Evolutionary conservation across 2,329 filamentous ascomycete species (phyloP).

Genomic region (Fonsecaea pedrosoi): DNA sequence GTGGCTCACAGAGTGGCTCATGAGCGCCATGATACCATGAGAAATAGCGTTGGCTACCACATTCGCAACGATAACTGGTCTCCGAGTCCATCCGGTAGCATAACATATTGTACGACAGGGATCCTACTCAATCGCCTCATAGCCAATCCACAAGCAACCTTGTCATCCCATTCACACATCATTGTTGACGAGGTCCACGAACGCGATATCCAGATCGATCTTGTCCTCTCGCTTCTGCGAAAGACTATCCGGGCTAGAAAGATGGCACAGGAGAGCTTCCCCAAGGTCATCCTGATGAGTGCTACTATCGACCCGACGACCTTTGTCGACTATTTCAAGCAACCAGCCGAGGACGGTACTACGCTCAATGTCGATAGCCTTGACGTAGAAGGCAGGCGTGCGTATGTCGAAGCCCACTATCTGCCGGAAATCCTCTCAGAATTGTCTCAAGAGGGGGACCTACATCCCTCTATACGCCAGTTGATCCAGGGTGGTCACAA

Average conservation of each 20-base stretch:
- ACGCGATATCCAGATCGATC: constrained; percentile 93
- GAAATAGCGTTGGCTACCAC: constrained; percentile 88
- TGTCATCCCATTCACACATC: constrained; percentile 68
- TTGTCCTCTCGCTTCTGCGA: constrained; percentile 87
- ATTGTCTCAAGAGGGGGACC: constrained; percentile 10
- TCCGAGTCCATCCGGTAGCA: constrained; percentile 79
- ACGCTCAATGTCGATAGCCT: constrained; percentile 62
- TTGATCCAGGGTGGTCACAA: constrained; percentile 19
- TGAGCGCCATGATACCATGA: constrained; percentile 83
- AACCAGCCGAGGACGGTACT: constrained; percentile 42
- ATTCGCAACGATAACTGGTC: constrained; percentile 90
- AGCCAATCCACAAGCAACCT: constrained; percentile 85
- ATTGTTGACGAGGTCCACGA: constrained; percentile 97
- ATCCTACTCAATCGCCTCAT: constrained; percentile 99
- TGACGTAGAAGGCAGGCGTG: constrained; percentile 92
- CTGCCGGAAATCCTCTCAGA: constrained; percentile 75
- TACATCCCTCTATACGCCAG: constrained; percentile 20
- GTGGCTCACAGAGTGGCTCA: constrained; percentile 91
- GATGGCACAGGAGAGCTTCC: constrained; percentile 60
- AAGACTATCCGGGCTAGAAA: constrained; percentile 73
- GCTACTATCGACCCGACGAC: constrained; percentile 91
- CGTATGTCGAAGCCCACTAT: constrained; percentile 84
- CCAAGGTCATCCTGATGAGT: constrained; percentile 96
- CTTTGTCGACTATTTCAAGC: constrained; percentile 81
- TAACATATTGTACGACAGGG: constrained; percentile 70